Conservation (phyloP, 257 asterid genomes). For the Primulina tabacum region DNA sequence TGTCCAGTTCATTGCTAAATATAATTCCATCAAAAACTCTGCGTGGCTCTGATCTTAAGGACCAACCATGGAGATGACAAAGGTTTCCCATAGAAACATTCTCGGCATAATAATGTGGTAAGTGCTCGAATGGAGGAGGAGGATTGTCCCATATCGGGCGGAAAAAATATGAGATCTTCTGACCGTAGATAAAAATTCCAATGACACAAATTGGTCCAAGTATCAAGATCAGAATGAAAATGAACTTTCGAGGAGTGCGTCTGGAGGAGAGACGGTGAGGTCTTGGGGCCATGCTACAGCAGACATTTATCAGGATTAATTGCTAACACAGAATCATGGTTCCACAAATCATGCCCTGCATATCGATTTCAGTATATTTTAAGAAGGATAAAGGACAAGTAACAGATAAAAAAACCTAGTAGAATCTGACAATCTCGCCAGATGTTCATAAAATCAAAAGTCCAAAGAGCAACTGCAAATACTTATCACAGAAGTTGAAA, state of each 20-base stretch:
- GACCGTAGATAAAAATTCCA: slow-evolving; percentile 38
- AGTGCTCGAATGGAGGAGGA: slow-evolving; percentile 53
- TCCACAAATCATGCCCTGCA: slow-evolving; percentile 43
- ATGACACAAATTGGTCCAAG: slow-evolving; percentile 41
- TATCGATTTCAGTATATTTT: neutral
- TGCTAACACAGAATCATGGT: slow-evolving; percentile 29
- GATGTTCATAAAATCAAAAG: neutral
- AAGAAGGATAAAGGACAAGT: neutral
- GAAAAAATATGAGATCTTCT: slow-evolving; percentile 69
- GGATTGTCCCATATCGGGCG: slow-evolving; percentile 96
- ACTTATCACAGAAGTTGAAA: neutral
- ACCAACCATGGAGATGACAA: slow-evolving; percentile 86
- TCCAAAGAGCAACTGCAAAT: neutral
- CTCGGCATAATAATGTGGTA: slow-evolving; percentile 91
- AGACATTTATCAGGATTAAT: slow-evolving; percentile 21
- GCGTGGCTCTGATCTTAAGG: slow-evolving; percentile 70
- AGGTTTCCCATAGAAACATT: slow-evolving; percentile 75
- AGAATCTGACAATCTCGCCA: neutral
- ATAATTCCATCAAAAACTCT: slow-evolving; percentile 75
- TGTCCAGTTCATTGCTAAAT: slow-evolving; percentile 84
- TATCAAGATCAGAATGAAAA: slow-evolving; percentile 41
- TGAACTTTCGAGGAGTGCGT: slow-evolving; percentile 33
- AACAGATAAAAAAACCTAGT: neutral
- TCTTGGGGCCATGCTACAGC: slow-evolving; percentile 55
- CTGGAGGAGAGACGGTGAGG: slow-evolving; percentile 40